phyloP scores from a whole-genome alignment of 345 rosid genomes.

The Euphorbia lathyris region DNA sequence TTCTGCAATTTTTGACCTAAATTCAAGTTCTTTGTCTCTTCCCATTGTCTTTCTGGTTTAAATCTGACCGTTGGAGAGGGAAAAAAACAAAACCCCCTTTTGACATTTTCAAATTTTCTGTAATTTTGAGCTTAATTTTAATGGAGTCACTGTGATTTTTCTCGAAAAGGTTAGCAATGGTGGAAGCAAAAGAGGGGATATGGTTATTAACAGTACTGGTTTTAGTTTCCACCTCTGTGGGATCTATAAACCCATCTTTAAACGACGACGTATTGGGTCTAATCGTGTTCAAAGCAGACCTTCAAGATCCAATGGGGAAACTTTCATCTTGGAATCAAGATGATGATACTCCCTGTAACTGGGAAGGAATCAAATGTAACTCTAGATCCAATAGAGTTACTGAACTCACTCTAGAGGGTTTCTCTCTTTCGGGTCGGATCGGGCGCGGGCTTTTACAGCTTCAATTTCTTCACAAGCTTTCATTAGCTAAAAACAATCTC shows the following conservation, averaged over 20 bases:
- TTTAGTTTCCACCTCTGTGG: slow-evolving; percentile 12
- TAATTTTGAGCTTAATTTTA: background rate
- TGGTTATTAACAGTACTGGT: background rate
- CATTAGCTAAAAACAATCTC: slow-evolving; percentile 62
- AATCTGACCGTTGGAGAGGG: slow-evolving; percentile 10
- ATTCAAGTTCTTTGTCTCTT: slow-evolving; percentile 1
- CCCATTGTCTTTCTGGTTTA: slow-evolving; percentile 5
- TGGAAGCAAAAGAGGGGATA: slow-evolving; percentile 1
- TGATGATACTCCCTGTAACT: slow-evolving; percentile 29
- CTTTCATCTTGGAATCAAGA: slow-evolving; percentile 33
- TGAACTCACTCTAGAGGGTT: slow-evolving; percentile 26
- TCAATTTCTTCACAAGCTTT: slow-evolving; percentile 22
- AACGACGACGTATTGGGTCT: slow-evolving; percentile 33
- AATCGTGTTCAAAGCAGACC: slow-evolving; percentile 32
- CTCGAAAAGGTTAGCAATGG: slow-evolving; percentile 2
- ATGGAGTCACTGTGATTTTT: slow-evolving; percentile 2
- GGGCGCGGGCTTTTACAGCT: slow-evolving; percentile 31
- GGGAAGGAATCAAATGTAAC: slow-evolving; percentile 28
- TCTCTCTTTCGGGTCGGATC: slow-evolving; percentile 30
- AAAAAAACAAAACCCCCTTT: background rate
- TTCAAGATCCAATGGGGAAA: slow-evolving; percentile 28
- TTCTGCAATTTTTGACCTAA: background rate
- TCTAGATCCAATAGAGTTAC: slow-evolving; percentile 34
- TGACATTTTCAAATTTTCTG: background rate
- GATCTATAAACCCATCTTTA: slow-evolving; percentile 26